Conservation (phyloP, 352 stramenopile species). For the Pythium dissotocum region DNA sequence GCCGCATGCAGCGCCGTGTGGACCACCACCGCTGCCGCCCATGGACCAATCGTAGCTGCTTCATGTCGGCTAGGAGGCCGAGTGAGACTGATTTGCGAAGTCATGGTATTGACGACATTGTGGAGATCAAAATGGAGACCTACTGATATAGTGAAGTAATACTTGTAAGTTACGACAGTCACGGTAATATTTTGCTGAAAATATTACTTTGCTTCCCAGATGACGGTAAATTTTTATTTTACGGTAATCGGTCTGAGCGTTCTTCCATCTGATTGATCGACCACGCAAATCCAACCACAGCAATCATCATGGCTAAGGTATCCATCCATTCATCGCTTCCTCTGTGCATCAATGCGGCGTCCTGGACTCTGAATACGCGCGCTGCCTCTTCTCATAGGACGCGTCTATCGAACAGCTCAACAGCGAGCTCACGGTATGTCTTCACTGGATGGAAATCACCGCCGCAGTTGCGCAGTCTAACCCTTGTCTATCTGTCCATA, state of each 20-base stretch:
- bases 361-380: not conserved
- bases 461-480: not conserved
- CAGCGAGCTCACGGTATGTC: slow-evolving; percentile 21
- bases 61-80: no score
- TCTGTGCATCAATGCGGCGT: not conserved
- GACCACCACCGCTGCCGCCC: not conserved
- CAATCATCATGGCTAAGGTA: not conserved
- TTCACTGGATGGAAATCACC: not conserved
- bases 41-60: not conserved
- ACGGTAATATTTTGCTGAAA: not conserved
- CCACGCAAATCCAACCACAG: not conserved
- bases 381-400: not conserved
- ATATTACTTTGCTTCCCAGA: no score
- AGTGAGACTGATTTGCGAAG: no score
- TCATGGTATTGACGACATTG: no score
- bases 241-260: not conserved
- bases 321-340: not conserved
- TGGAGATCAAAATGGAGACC: no score
- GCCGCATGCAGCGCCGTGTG: not conserved
- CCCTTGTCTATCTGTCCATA: slow-evolving; percentile 17
- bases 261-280: not conserved
- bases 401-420: slow-evolving; percentile 22
- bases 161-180: not conserved
- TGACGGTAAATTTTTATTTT: no score
- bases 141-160: not conserved